phyloP scores from a whole-genome alignment of 257 asterid species.

The Coffea eugenioides region DNA sequence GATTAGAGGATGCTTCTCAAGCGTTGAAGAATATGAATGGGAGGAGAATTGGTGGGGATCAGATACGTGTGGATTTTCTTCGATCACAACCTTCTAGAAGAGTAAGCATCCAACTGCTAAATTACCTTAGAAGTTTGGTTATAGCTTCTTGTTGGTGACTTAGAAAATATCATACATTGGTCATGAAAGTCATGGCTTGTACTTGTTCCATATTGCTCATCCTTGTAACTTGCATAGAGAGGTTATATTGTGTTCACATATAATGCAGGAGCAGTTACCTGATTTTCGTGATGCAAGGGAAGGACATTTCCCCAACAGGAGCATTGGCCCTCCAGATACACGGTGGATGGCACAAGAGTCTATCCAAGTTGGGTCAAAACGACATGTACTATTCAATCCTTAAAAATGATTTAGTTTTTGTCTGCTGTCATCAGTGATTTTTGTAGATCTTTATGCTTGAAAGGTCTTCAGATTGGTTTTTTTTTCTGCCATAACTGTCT shows the following conservation, averaged over 20 bases:
- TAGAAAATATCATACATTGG: constrained; percentile 3
- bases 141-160: constrained; percentile 6
- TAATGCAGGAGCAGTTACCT: constrained; percentile 59
- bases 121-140: not conserved
- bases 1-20: constrained; percentile 77
- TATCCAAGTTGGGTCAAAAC: constrained; percentile 56
- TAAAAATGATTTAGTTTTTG: not conserved
- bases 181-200: constrained; percentile 11
- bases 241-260: not conserved
- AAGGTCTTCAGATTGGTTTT: not conserved
- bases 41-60: constrained; percentile 65
- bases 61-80: constrained; percentile 88
- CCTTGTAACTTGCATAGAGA: not conserved
- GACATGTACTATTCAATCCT: constrained; percentile 49
- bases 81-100: constrained; percentile 81
- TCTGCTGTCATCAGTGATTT: not conserved
- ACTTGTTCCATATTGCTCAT: not conserved
- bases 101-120: constrained; percentile 47
- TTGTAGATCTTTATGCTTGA: not conserved
- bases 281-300: constrained; percentile 54
- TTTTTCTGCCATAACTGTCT: not conserved
- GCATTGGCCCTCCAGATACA: constrained; percentile 48
- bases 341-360: constrained; percentile 65
- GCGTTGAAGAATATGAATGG: constrained; percentile 83
- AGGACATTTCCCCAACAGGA: constrained; percentile 56